phyloP scores from a whole-genome alignment of 2,329 filamentous ascomycete species.

The Diplodia sapinea region DNA sequence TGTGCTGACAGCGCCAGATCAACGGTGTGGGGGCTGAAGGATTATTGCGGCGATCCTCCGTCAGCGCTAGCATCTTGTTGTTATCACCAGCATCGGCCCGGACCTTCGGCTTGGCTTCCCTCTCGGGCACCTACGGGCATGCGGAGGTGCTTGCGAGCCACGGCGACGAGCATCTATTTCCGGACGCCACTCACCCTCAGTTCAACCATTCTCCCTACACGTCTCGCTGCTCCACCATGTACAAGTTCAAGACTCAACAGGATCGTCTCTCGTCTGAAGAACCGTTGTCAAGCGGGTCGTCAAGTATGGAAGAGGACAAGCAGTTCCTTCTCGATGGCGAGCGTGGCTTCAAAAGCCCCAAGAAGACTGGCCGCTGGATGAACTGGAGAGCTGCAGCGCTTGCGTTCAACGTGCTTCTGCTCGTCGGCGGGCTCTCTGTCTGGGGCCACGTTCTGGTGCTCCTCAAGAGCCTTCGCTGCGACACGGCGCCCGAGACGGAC shows the following conservation, averaged over 20 bases:
- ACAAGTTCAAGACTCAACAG: neutral
- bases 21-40: too few species aligned
- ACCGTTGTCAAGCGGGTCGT: neutral
- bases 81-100: too few species aligned
- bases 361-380: neutral
- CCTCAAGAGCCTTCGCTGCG: conserved; percentile 4
- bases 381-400: conserved; percentile 5
- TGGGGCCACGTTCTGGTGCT: conserved; percentile 12
- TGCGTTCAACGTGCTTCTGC: neutral
- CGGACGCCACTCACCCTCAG: neutral
- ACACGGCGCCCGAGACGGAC: neutral
- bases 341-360: neutral
- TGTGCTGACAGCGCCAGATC: too few species aligned
- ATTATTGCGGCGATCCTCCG: too few species aligned
- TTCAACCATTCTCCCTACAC: neutral
- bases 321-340: conserved; percentile 5
- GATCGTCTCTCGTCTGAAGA: neutral
- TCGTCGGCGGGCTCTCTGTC: conserved; percentile 4
- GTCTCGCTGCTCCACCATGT: neutral
- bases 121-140: neutral
- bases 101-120: too few species aligned
- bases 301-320: conserved; percentile 8
- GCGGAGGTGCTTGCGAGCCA: neutral
- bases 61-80: too few species aligned
- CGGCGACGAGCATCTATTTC: neutral